Percentiles rank a stretch among this genome's conserved stretches.
Conservation (phyloP, 2,329 filamentous ascomycete species). For the Alternaria rosae region DNA sequence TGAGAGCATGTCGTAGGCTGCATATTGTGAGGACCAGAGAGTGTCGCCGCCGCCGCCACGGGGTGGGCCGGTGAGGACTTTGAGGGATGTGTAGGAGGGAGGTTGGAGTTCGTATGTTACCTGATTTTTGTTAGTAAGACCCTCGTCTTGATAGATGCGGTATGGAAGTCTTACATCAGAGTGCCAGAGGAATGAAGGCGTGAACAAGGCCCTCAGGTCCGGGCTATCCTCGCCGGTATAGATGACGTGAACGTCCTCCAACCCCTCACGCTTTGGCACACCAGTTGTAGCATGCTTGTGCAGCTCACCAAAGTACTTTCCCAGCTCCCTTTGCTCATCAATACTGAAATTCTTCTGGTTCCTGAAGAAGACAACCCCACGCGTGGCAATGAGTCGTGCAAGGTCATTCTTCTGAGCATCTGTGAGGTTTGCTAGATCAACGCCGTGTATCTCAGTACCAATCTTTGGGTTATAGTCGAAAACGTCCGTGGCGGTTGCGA, state of each 20-base stretch:
- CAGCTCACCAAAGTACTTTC: conserved; percentile 61
- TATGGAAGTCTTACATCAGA: conserved; percentile 55
- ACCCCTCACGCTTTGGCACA: conserved; percentile 56
- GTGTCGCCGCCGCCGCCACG: conserved; percentile 65
- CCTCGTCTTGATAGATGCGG: not conserved
- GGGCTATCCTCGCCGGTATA: conserved; percentile 61
- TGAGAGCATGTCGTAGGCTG: conserved; percentile 65
- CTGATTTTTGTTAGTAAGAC: conserved; percentile 35
- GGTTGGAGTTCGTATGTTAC: conserved; percentile 66
- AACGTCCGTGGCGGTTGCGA: conserved; percentile 61
- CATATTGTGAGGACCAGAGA: conserved; percentile 66
- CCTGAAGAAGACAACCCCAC: conserved; percentile 67
- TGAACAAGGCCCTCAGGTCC: conserved; percentile 63
- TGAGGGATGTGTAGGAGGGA: conserved; percentile 64
- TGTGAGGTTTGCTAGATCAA: conserved; percentile 59
- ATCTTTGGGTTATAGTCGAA: conserved; percentile 66
- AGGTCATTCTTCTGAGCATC: conserved; percentile 63
- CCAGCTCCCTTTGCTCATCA: conserved; percentile 61
- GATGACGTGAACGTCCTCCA: conserved; percentile 66
- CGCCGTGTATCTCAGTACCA: conserved; percentile 61
- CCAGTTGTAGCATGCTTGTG: conserved; percentile 65
- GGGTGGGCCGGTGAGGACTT: conserved; percentile 62
- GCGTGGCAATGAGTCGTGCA: conserved; percentile 60
- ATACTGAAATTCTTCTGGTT: conserved; percentile 63
- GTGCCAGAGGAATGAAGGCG: conserved; percentile 64